Base-by-base conservation (phyloP, 2,329 filamentous ascomycete species). In the Fusarium liriodendri region DNA sequence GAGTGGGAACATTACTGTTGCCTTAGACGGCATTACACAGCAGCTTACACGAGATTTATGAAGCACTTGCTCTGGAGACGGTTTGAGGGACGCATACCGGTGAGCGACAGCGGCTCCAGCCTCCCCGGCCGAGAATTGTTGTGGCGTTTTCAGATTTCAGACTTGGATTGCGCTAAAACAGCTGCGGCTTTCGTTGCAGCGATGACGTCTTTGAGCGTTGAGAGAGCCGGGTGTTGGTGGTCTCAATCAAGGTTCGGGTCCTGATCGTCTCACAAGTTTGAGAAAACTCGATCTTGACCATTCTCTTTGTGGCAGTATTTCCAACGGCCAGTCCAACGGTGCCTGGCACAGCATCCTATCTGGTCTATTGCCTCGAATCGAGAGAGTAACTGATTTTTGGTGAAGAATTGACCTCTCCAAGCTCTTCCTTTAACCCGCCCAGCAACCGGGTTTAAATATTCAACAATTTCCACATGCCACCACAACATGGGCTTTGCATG, bases 151-250 rank as follows among this genome's bases (percentile, higher is more conserved):
- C 50, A 66, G 33, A 62, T 66, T 52, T 58, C 45, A 65, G 33
- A 62, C 64, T 72, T 61, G 62, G 61, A 29, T 32, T 54, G 40
- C 67, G 70, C 74, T 76, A 75, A 73, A 57, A 65, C 42, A 42
- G 37, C 65, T 62, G 42, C 60, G 32, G 47, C 40, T 60, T 57
- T 66, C 66, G 29, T 50, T 61, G 57, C 62, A 67, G 66, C 33
- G 57, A 77, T 77, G 76, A 77, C 76, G 76, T 78, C 72, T 74
- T 77, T 52, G 57, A 62, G 59, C 50, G 38, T 35, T n/a, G 22
- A 40, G 69, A 55, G 40, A 55, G 45, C 57, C 55, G 59, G 50
- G 57, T 38, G 47, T 58, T 60, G 57, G 42, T 37, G 52, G 29
- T 57, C 29, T 38, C 32, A 65, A 71, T 66, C 74, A 75, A 77